phyloP scores from a whole-genome alignment of 2,329 filamentous ascomycete genomes.

The Metarhizium brunneum region DNA sequence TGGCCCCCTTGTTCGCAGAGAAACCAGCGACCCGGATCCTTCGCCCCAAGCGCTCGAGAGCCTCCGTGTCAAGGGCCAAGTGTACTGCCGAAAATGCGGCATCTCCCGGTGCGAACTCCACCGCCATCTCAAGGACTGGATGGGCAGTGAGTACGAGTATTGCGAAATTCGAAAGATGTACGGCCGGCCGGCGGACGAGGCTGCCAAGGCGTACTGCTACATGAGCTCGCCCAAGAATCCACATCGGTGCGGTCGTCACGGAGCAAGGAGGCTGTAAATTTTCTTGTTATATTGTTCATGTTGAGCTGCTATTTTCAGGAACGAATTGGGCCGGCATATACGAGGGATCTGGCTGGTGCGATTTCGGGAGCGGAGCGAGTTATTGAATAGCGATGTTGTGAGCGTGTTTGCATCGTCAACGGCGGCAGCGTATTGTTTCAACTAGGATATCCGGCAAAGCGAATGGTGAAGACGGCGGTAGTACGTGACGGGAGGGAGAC shows the following conservation, averaged over 20 bases:
- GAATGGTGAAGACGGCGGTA: neutral
- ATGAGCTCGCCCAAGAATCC: conserved; percentile 51
- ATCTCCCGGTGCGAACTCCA: conserved; percentile 53
- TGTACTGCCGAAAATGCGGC: conserved; percentile 54
- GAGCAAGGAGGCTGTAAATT: conserved; percentile 16
- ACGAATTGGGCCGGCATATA: neutral
- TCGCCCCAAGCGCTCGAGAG: conserved; percentile 27
- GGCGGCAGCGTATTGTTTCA: neutral
- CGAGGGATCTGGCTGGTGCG: neutral
- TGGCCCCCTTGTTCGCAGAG: conserved; percentile 29
- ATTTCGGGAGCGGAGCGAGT: neutral
- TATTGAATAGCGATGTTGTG: neutral
- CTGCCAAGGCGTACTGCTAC: conserved; percentile 44
- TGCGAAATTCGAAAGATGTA: conserved; percentile 51
- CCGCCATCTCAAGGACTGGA: conserved; percentile 51
- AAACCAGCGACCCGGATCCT: neutral
- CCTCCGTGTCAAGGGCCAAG: conserved; percentile 47
- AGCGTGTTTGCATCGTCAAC: neutral
- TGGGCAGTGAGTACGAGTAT: conserved; percentile 48
- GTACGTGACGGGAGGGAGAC: neutral
- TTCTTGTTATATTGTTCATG: neutral
- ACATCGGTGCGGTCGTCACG: conserved; percentile 48
- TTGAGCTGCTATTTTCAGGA: neutral
- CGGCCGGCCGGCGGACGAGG: conserved; percentile 36
- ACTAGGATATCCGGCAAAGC: neutral